Evolutionary conservation across 2,329 filamentous ascomycete species (phyloP), one percentile per base, ranked within the genome.

Genomic region (Didymellaceae sp.): DNA sequence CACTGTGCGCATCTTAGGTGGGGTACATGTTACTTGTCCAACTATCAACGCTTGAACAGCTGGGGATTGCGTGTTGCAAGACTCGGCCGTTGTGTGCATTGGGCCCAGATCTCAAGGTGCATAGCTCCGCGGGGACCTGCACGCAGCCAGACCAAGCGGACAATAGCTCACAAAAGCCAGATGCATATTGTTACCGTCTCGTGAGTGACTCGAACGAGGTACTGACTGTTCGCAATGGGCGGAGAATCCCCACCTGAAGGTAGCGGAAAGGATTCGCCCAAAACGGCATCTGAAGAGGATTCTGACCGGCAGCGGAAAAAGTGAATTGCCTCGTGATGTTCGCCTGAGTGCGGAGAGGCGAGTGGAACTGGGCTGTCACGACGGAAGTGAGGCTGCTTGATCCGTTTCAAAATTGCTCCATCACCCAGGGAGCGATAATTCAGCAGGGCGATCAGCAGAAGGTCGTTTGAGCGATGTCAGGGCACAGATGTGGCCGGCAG

Each of bases 261-360:
- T 54, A 59, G 53, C 59, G 61, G 61, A 54, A 58, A 55, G 43
- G 55, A 46, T 52, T 52, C 55, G 52, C 65, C 66, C 42, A 58
- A 65, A 62, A 59, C 46, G 59, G 67, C 47, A 62, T 59, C 58
- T 69, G 58, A 37, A 44, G 43, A 37, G 21, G 65, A 49, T 61
- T 44, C 58, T 64, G 59, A 57, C 52, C 49, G 55, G 51, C 57
- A 58, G 54, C 59, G 64, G 62, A 57, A 70, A 61, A 66, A 64
- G 50, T 56, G 55, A 55, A 57, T 47, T 53, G 38, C 53, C 65
- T 64, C 70, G 66, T 71, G 65, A 65, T 54, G 44, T 8, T 22
- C 43, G 20, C 40, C 34, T 39, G 38, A 48, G 54, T 44, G 47
- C 45, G 54, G 52, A 54, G 55, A 45, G 45, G 45, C 45, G 52